These are phyloP conservation scores for Histomonas meleagridis DNA, from an alignment of 208 protist species.

Conservation along the genomic window DNA sequence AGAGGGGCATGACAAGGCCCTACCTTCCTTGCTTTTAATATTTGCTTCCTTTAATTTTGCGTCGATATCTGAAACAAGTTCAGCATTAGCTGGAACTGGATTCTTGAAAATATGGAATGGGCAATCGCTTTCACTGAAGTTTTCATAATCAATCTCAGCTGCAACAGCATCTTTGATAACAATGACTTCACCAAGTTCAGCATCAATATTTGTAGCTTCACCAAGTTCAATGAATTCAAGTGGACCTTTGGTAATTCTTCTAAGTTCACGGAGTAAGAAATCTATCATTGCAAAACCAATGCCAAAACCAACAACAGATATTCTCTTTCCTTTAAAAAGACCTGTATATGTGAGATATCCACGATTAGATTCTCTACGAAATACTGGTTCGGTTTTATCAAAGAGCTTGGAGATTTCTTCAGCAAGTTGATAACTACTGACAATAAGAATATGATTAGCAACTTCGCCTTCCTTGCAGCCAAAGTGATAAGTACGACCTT, in stretches of 20 bases:
- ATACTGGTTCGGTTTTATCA: neutral
- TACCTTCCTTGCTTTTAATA: neutral
- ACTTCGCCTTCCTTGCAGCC: neutral
- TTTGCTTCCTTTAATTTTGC: neutral
- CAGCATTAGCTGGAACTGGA: neutral
- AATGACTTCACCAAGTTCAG: neutral
- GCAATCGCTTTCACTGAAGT: neutral
- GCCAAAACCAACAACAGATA: neutral
- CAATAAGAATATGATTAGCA: neutral
- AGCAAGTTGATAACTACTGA: neutral
- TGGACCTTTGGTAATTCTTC: neutral
- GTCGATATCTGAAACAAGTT: neutral
- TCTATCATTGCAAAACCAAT: slow-evolving; percentile 28
- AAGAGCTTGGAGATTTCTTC: neutral
- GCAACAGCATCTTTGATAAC: neutral
- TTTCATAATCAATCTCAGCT: neutral
- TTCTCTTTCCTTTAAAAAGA: neutral
- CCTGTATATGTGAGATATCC: slow-evolving; percentile 11
- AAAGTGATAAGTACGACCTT: slow-evolving; percentile 5
- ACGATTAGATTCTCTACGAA: neutral
- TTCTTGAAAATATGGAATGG: neutral
- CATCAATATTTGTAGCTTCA: neutral
- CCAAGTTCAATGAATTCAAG: slow-evolving; percentile 15
- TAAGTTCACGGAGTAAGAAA: slow-evolving; percentile 6
- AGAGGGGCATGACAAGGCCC: neutral